Evolutionary conservation across 768 basidiomycete species (phyloP), one percentile per base, ranked within the genome.

Genomic region (Suillus subaureus): DNA sequence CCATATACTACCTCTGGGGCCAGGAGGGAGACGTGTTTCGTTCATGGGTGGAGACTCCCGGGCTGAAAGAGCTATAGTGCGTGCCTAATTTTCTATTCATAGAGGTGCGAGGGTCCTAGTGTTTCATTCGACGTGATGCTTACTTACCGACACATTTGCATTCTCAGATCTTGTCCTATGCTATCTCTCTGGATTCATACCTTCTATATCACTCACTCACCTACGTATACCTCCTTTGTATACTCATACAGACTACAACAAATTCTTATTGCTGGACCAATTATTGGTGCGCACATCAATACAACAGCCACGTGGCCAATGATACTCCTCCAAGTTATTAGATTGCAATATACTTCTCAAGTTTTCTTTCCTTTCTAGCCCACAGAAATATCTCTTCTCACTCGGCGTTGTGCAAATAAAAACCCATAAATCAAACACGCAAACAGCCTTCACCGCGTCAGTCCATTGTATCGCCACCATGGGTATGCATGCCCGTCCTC

Each of bases 1-100:
- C 84, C 51, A 75, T 80, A 61, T 92, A 90, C 78, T 91, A 92
- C 76, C 68, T 91, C 15, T 84, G 84, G 72, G 90, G 89, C 23
- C 81, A 82, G 64, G 85, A 86, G 67, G 75, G 70, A 40, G 70
- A 81, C 64, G 55, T 72, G 42, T 66, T 80, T 12, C 69, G 70
- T 26, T 71, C 75, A 63, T 70, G 72, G 66, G 73, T 78, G 2
- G 75, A 77, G 40, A 33, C 68, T 16, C 67, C 74, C 18, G 66
- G 74, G 21, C 21, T 78, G 64, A 75, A 71, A 65, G 77, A 78
- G 33, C 61, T 78, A 67, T 77, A 56, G 70, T 9, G 6, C 49
- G 26, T 12, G 37, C 13, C n/a, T 16, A 35, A 35, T 35, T 7
- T 12, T 54, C 1, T 3, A 47, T 23, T 33, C 47, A 43, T 57